Evolutionary conservation across 345 rosid species (phyloP), one percentile per base, ranked within the genome.

Genomic region (Melaleuca quinquenervia): DNA sequence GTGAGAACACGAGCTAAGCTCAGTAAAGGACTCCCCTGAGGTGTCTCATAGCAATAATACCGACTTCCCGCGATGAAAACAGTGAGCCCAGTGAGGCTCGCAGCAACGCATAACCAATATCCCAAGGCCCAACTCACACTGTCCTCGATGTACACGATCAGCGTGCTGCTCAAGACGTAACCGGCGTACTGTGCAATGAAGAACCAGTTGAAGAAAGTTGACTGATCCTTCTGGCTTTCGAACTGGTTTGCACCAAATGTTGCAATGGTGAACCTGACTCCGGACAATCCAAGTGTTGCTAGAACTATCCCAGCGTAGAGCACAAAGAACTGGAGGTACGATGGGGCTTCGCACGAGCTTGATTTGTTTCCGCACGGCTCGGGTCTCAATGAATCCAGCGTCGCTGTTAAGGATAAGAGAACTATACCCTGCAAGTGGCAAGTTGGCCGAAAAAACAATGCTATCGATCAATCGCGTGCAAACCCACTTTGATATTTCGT

Each of bases 211-310:
- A 90, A 87, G 85, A 88, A 88, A 49, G 62, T 83, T 14, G 58
- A 60, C 14, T 53, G 86, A 36, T 52, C 50, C 8, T 84, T 56
- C 52, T 51, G 55, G 26, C 58, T 51, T 10, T 44, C 32, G 56
- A 86, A 89, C 84, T 89, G 88, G 64, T 86, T 83, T 12, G 88
- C 88, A 48, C 88, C 90, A 36, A 82, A 74, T 50, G 90, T 54
- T 4, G 87, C 87, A n/a, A 82, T 14, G 36, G 80, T 86, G 84
- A 86, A 84, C 16, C 88, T 54, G 49, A 82, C 70, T 52, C 87
- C 88, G 6, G 87, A 85, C 21, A 21, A 8, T 11, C 90, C 90
- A 5, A 88, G 7, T 13, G 80, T n/a, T 21, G 83, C 84, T n/a
- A 88, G 53, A 32, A 86, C 52, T 45, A 88, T 74, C 21, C 83